A percentile compares a stretch with the other conserved stretches of the same genome.
Evolutionary conservation across 1,139 yeast genomes (phyloP).

Genomic region (Magnusiomyces fungicola): DNA sequence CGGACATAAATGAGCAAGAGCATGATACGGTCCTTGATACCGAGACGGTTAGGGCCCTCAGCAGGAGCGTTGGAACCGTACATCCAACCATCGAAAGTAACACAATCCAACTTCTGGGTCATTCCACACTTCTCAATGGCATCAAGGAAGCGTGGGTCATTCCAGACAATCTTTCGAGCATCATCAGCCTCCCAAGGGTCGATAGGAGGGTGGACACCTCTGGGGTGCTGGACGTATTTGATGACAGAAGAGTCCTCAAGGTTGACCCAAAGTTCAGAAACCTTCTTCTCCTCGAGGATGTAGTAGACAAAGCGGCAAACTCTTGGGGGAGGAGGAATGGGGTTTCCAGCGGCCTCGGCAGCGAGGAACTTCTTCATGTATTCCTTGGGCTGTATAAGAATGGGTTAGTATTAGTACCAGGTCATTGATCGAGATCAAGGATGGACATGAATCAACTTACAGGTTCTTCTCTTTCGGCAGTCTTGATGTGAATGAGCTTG

Average conservation of each 20-base stretch:
- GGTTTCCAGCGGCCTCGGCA: slow-evolving; percentile 56
- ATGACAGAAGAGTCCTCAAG: slow-evolving; percentile 51
- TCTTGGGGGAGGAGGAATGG: slow-evolving; percentile 49
- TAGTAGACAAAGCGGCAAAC: slow-evolving; percentile 60
- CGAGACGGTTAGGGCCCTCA: slow-evolving; percentile 51
- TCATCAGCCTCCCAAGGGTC: slow-evolving; percentile 60
- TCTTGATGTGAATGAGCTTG: slow-evolving; percentile 56
- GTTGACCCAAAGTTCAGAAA: slow-evolving; percentile 69
- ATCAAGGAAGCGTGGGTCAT: slow-evolving; percentile 56
- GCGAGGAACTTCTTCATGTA: slow-evolving; percentile 62
- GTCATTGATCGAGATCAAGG: background rate
- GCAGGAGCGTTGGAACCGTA: slow-evolving; percentile 50
- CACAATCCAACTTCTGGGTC: slow-evolving; percentile 42
- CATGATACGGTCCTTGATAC: slow-evolving; percentile 58
- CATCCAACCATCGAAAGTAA: slow-evolving; percentile 90
- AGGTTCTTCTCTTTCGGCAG: slow-evolving; percentile 69
- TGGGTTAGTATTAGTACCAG: background rate
- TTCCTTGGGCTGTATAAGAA: slow-evolving; percentile 46
- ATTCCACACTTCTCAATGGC: slow-evolving; percentile 49
- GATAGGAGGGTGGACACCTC: slow-evolving; percentile 67
- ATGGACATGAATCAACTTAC: background rate
- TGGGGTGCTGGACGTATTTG: slow-evolving; percentile 49
- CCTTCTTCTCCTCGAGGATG: slow-evolving; percentile 49
- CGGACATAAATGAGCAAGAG: slow-evolving; percentile 66
- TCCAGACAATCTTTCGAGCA: slow-evolving; percentile 67